A percentile compares a stretch with the other conserved stretches of the same genome.
Conservation (phyloP, 2,329 filamentous ascomycete genomes). For the Ascomycota sp. region DNA sequence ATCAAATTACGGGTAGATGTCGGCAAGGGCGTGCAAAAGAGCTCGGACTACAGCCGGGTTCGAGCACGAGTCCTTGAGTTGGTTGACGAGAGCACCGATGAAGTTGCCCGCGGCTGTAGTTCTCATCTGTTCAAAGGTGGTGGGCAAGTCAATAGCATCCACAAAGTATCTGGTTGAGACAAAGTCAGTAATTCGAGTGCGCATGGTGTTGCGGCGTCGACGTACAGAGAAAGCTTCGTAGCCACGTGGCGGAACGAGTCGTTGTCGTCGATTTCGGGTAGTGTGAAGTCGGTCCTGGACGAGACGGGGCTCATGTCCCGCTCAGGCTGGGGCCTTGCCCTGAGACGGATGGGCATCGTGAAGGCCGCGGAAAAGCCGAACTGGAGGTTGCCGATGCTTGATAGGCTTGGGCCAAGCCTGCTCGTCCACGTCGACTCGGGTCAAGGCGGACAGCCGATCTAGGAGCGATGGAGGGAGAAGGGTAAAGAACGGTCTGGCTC, state of each 20-base stretch:
- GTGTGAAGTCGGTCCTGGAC: constrained; percentile 12
- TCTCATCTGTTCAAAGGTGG: constrained; percentile 54
- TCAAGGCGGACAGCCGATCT: too few relatives aligned
- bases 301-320: constrained; percentile 16
- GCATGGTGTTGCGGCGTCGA: neutral
- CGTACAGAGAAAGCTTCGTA: constrained; percentile 44
- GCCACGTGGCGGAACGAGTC: constrained; percentile 45
- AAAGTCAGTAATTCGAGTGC: constrained; percentile 1
- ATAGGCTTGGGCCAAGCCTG: too few relatives aligned
- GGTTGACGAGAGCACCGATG: constrained; percentile 37
- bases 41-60: constrained; percentile 55
- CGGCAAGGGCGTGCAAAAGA: constrained; percentile 35
- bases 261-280: constrained; percentile 35
- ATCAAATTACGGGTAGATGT: neutral
- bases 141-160: constrained; percentile 40
- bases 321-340: constrained; percentile 11
- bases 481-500: too few relatives aligned
- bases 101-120: constrained; percentile 42
- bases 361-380: too few relatives aligned
- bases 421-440: neutral
- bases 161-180: constrained; percentile 37
- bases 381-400: neutral
- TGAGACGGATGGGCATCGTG: constrained; percentile 17
- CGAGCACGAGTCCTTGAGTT: constrained; percentile 40
- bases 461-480: too few relatives aligned